A percentile compares a stretch with the other conserved stretches of the same genome.
These are phyloP conservation scores for Camelina sativa DNA, from an alignment of 345 rosid species.

Conservation along the genomic window DNA sequence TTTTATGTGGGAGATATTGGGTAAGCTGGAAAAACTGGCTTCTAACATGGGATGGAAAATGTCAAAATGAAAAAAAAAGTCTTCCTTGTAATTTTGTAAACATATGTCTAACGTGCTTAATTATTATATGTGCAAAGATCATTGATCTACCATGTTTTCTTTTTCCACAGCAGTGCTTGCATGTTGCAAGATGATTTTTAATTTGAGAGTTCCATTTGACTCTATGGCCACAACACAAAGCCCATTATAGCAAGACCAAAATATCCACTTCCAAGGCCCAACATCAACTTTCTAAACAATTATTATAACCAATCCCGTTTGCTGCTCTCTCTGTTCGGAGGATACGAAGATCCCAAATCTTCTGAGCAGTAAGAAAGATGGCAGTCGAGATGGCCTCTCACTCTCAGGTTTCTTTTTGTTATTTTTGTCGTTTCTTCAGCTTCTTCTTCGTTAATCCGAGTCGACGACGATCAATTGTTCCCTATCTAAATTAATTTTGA, in stretches of 20 bases:
- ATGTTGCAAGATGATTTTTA: neutral
- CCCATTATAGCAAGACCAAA: conserved; percentile 6
- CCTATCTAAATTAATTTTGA: conserved; percentile 29
- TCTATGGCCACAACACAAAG: neutral
- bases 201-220: neutral
- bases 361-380: neutral
- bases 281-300: neutral
- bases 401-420: conserved; percentile 13
- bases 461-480: conserved; percentile 10
- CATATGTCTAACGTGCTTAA: neutral
- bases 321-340: neutral
- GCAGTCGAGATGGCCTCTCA: conserved; percentile 25
- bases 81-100: neutral
- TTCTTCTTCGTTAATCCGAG: neutral
- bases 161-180: neutral
- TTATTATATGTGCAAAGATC: neutral
- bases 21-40: conserved; percentile 5
- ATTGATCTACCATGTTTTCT: neutral
- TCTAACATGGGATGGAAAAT: neutral
- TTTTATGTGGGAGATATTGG: neutral
- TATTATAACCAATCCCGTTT: neutral
- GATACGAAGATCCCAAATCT: conserved; percentile 7
- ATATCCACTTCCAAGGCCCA: conserved; percentile 11
- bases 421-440: neutral
- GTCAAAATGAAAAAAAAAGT: neutral